Evolutionary conservation across 768 basidiomycete genomes (phyloP), one percentile per base, ranked within the genome.

Genomic region (Tricholomella constricta): DNA sequence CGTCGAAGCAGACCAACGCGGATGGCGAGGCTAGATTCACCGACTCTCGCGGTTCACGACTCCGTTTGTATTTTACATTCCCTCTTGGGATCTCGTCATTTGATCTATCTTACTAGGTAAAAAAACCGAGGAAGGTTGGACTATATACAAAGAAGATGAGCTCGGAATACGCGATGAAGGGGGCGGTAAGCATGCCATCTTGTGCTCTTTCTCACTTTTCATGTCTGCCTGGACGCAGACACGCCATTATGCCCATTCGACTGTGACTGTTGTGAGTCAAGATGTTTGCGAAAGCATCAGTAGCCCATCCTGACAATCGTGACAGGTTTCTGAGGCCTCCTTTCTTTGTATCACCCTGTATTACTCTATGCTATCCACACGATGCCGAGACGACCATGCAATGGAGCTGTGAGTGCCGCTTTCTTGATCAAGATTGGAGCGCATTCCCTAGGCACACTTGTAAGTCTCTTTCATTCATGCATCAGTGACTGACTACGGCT

Each of bases 231-330:
- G 65, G 42, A 41, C 54, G 27, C 69, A 94, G 91, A 89, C 67
- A 92, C 91, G 0, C 81, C 88, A 3, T 68, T 89, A 35, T 94
- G 91, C 72, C 92, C 92, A 6, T 94, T 94, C 64, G 92, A 94
- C 66, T 94, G 92, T 68, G 77, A 89, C 32, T 94, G 92, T 62
- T 94, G 92, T 91, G 62, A 71, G 89, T 67, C 19, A 46, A 41
- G 2, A 10, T 36, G 22, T 52, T n/a, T 34, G 19, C 41, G 44
- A 15, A 11, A 2, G 6, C 9, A 1, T 12, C 15, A 50, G 6
- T 19, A 45, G 10, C 22, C 45, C 22, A 29, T 41, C 37, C 49
- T 54, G 17, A 45, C n/a, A 8, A 4, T 14, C 34, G 22, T 2
- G 12, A 11, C 48, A 68, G 62, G 64, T 62, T 70, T 66, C 46